Percentiles rank a stretch among this genome's conserved stretches.
Conservation (phyloP, 2,329 filamentous ascomycete species). For the Pyrenochaeta sp. region DNA sequence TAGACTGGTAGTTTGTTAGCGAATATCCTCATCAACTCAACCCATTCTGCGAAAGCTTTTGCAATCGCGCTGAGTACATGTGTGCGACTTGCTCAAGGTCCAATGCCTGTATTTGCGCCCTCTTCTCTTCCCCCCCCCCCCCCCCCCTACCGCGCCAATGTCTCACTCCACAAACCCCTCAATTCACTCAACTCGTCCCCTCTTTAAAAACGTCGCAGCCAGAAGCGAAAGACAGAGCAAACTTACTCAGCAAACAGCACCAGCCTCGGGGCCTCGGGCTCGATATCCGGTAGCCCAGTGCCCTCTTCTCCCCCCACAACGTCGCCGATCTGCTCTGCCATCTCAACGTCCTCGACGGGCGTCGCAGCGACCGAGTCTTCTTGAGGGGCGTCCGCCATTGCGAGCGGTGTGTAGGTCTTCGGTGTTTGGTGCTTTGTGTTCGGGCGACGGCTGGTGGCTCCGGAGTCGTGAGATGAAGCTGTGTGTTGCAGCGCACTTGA, state of each 20-base stretch:
- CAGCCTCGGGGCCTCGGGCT: conserved; percentile 51
- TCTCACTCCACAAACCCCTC: background rate
- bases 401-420: too few species aligned
- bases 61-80: background rate
- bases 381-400: conserved; percentile 42
- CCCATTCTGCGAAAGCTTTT: background rate
- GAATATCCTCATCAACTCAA: conserved; percentile 9
- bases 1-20: conserved; percentile 45
- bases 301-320: conserved; percentile 33
- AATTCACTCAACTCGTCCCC: background rate
- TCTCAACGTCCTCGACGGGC: conserved; percentile 57
- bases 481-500: too few species aligned
- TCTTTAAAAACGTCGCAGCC: background rate
- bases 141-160: too few species aligned
- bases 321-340: conserved; percentile 49
- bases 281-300: conserved; percentile 51
- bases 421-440: conserved; percentile 1
- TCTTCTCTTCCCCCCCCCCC: too few species aligned
- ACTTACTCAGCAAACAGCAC: conserved; percentile 57
- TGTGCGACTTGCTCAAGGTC: background rate
- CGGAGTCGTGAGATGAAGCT: background rate
- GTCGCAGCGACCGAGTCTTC: conserved; percentile 39
- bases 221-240: background rate
- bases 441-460: conserved; percentile 1
- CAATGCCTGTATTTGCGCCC: too few species aligned